Conservation (phyloP, 2,329 filamentous ascomycete genomes). For the Nigrograna mackinnonii region DNA sequence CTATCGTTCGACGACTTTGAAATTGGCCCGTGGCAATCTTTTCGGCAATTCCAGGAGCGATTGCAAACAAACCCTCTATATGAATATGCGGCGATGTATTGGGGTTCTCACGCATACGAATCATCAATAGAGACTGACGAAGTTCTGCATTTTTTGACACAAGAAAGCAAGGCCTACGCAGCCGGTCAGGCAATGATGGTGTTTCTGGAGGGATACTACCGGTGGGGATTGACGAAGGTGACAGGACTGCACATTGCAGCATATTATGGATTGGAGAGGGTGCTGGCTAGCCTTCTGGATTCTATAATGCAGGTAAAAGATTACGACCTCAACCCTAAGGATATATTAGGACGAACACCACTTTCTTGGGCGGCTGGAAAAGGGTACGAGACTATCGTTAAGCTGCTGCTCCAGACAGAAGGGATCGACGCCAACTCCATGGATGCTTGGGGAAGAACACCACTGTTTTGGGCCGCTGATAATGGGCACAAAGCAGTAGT, state of each 20-base stretch:
- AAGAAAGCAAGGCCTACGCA: no score
- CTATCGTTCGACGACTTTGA: constrained; percentile 24
- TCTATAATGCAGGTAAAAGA: background rate
- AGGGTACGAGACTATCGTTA: constrained; percentile 3
- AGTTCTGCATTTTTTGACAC: no score
- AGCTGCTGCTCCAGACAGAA: constrained; percentile 5
- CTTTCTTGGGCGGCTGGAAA: constrained; percentile 3
- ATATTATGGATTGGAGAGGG: constrained; percentile 14
- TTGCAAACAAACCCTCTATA: background rate
- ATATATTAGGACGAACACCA: no score
- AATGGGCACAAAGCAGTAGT: constrained; percentile 1
- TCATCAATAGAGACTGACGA: no score
- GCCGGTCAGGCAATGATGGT: no score
- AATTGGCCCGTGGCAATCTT: constrained; percentile 44
- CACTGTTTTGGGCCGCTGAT: background rate
- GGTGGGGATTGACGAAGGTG: no score
- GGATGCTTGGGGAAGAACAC: background rate
- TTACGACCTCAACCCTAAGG: background rate
- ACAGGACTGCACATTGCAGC: constrained; percentile 24
- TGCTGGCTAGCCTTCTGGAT: background rate
- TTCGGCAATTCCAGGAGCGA: constrained; percentile 14
- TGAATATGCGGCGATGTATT: constrained; percentile 6
- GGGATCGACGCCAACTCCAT: constrained; percentile 4
- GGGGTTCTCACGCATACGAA: no score
- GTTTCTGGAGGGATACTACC: no score